These are phyloP conservation scores for Pichia nanzhaoensis DNA, from an alignment of 805 yeast genomes.

Conservation along the genomic window DNA sequence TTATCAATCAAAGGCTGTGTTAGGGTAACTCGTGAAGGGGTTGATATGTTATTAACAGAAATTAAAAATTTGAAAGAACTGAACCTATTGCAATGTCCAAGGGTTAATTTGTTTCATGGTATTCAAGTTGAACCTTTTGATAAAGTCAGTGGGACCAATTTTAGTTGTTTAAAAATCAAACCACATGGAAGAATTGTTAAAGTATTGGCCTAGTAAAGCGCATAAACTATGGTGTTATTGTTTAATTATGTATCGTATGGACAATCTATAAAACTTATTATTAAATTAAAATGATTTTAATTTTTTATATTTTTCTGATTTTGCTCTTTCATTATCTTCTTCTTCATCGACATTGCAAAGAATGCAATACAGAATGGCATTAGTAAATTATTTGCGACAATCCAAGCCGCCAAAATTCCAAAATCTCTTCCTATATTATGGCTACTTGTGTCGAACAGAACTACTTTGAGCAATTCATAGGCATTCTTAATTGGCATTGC, in stretches of 20 bases:
- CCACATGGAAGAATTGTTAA: slow-evolving; percentile 50
- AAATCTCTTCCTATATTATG: slow-evolving; percentile 32
- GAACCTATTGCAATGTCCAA: slow-evolving; percentile 66
- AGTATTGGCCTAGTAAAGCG: slow-evolving; percentile 39
- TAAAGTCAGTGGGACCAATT: slow-evolving; percentile 39
- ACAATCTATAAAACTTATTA: no score
- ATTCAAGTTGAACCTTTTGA: slow-evolving; percentile 50
- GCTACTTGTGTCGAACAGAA: slow-evolving; percentile 50
- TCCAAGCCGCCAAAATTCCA: slow-evolving; percentile 22
- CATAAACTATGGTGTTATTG: neutral
- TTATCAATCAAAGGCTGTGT: slow-evolving; percentile 62
- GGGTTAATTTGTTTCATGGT: slow-evolving; percentile 58
- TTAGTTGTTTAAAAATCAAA: slow-evolving; percentile 47
- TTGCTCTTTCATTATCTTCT: slow-evolving; percentile 7
- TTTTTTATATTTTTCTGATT: neutral
- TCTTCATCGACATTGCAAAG: slow-evolving; percentile 13
- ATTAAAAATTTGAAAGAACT: slow-evolving; percentile 44
- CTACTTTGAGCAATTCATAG: slow-evolving; percentile 52
- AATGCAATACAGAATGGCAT: slow-evolving; percentile 39
- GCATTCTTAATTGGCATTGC: slow-evolving; percentile 66
- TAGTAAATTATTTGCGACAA: slow-evolving; percentile 14
- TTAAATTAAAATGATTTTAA: neutral
- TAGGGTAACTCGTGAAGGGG: slow-evolving; percentile 71
- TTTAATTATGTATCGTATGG: neutral
- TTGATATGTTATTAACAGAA: slow-evolving; percentile 58